Base-by-base conservation (phyloP, 2,329 filamentous ascomycete genomes). In the Colletotrichum endophyticum region DNA sequence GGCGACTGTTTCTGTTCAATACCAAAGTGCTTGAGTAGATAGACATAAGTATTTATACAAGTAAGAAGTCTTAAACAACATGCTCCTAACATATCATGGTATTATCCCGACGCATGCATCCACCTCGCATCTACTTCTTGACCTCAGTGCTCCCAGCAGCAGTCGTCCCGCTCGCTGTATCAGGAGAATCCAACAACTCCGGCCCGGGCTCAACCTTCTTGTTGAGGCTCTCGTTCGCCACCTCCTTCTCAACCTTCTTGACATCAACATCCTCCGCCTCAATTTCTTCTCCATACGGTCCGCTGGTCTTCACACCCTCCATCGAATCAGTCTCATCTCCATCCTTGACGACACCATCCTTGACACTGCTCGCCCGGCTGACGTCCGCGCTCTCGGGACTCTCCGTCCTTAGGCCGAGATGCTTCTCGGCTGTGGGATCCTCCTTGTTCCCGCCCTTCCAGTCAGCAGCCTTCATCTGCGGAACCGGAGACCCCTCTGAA, bases 291-390 rank as follows among this genome's bases (percentile, higher is more conserved):
- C 76, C 77, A 6, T 36, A 73, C 0, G 85, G 85, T 0, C 85
- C 86, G 64, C 83, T 85, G 1, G 82, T 81, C 79, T 82, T 85
- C 3, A 87, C 81, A 0, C 83, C 83, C 30, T 82, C 81, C 22
- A 85, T 64, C 3, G 79, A 81, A 13, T 77, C 78, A 2, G 36
- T 73, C 6, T 77, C 80, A 3, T 81, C 78, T n/a, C 71, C 68
- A 22, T 76, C 76, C 74, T 74, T 49, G 27, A 30, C 64, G 76
- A 82, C 81, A 3, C 59, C 77, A 72, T 87, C 90, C 80, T 86
- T 88, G 25, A 95, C 84, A 81, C 94, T 96, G 80, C 92, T 96
- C 2, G 95, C 94, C 78, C 92, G 91, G 82, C 94, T 96, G 19
- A 95, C 88, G 70, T 92, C 89, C 2, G 89, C 91, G 78, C 94